These are phyloP conservation scores for Leucoagaricus sp. DNA, from an alignment of 1,284 basidiomycete species.

Conservation along the genomic window DNA sequence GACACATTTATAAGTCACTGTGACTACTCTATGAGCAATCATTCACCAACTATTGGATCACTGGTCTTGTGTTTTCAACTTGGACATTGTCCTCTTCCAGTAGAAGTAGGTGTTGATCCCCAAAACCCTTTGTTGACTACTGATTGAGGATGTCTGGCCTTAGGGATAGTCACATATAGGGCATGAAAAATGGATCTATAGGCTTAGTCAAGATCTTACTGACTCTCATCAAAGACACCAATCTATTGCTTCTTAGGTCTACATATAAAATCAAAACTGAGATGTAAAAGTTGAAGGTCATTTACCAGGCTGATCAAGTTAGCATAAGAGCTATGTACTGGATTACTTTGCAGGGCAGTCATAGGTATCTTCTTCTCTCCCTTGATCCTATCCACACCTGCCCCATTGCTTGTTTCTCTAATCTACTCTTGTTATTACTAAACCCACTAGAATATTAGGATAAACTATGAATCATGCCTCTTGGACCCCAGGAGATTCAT, in stretches of 20 bases:
- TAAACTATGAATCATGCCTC: constrained; percentile 46
- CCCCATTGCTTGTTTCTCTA: constrained; percentile 21
- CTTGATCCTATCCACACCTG: background rate
- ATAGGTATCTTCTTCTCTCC: constrained; percentile 32
- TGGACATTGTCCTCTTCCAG: constrained; percentile 43
- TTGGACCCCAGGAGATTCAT: constrained; percentile 52
- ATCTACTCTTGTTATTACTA: constrained; percentile 56
- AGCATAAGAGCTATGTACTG: constrained; percentile 56
- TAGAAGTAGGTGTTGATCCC: constrained; percentile 45
- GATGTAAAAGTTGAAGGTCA: constrained; percentile 32
- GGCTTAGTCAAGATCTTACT: constrained; percentile 56
- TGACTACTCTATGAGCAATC: constrained; percentile 34
- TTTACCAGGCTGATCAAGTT: constrained; percentile 41
- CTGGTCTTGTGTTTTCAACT: constrained; percentile 53
- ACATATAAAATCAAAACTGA: constrained; percentile 35
- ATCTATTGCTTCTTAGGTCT: constrained; percentile 28
- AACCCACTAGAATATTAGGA: constrained; percentile 58
- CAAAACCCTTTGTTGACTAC: background rate
- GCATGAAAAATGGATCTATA: constrained; percentile 58
- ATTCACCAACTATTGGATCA: constrained; percentile 55
- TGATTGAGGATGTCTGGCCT: background rate
- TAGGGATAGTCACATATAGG: constrained; percentile 64
- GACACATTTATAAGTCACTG: constrained; percentile 28
- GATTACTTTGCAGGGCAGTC: constrained; percentile 47
- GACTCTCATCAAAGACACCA: constrained; percentile 31